These are phyloP conservation scores for Ophiostoma sp. DNA, from an alignment of 2,329 filamentous ascomycete species.

Conservation along the genomic window DNA sequence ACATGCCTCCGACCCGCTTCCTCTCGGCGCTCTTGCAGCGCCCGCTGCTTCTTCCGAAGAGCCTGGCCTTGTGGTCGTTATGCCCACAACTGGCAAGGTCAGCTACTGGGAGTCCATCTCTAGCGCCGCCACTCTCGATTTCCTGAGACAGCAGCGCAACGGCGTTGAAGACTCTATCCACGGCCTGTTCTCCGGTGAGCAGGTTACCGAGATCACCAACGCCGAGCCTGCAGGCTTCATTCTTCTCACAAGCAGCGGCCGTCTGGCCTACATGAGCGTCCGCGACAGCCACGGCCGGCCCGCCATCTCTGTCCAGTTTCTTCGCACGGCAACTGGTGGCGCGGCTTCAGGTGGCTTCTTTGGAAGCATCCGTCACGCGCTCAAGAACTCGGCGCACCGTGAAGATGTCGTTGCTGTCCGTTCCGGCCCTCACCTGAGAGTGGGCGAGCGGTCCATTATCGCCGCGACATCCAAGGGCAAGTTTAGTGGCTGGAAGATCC, in stretches of 20 bases:
- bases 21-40: constrained; percentile 76
- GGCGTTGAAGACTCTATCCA: constrained; percentile 71
- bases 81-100: constrained; percentile 76
- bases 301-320: constrained; percentile 68
- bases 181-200: constrained; percentile 73
- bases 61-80: constrained; percentile 79
- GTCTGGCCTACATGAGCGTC: constrained; percentile 79
- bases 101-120: constrained; percentile 96
- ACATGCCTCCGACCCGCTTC: constrained; percentile 63
- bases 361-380: constrained; percentile 70
- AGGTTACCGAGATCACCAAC: constrained; percentile 69
- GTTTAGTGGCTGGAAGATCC: constrained; percentile 81
- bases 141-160: constrained; percentile 75
- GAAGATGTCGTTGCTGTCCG: constrained; percentile 77
- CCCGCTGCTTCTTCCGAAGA: constrained; percentile 72
- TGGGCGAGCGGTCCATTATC: constrained; percentile 80
- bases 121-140: constrained; percentile 74
- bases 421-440: constrained; percentile 63
- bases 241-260: constrained; percentile 75
- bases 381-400: constrained; percentile 64
- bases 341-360: constrained; percentile 63
- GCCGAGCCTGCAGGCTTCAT: constrained; percentile 84
- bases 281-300: constrained; percentile 84
- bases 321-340: constrained; percentile 58
- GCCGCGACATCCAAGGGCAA: constrained; percentile 71